phyloP scores from a whole-genome alignment of 2,329 filamentous ascomycete species.

The Aspergillus versicolor region DNA sequence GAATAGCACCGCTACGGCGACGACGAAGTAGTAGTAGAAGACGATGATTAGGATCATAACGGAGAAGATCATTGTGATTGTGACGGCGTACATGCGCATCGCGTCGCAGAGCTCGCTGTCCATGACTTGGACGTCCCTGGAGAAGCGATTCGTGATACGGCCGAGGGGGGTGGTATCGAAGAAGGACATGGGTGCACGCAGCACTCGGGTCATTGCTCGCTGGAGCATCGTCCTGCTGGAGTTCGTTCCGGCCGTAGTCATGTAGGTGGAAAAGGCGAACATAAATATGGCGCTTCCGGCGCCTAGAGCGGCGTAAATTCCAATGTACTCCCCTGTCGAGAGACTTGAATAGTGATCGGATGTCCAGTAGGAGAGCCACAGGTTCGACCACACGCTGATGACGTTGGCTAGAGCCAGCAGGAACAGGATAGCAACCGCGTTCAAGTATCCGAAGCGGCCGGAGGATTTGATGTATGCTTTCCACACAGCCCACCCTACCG shows the following conservation, averaged over 20 bases:
- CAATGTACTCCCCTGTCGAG: slow-evolving; percentile 68
- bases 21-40: slow-evolving; percentile 88
- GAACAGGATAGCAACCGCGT: slow-evolving; percentile 58
- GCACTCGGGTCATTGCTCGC: slow-evolving; percentile 72
- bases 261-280: slow-evolving; percentile 75
- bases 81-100: slow-evolving; percentile 90
- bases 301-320: slow-evolving; percentile 69
- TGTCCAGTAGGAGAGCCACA: slow-evolving; percentile 96
- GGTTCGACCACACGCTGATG: slow-evolving; percentile 79
- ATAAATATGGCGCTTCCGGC: slow-evolving; percentile 68
- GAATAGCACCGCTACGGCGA: slow-evolving; percentile 68
- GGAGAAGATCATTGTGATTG: slow-evolving; percentile 74
- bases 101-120: slow-evolving; percentile 88
- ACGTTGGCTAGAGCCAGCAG: slow-evolving; percentile 73
- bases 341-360: slow-evolving; percentile 68
- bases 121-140: slow-evolving; percentile 93
- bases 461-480: slow-evolving; percentile 73
- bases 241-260: slow-evolving; percentile 77
- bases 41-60: slow-evolving; percentile 89
- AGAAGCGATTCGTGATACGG: slow-evolving; percentile 94
- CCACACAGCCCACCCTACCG: slow-evolving; percentile 79
- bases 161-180: slow-evolving; percentile 96
- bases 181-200: slow-evolving; percentile 76
- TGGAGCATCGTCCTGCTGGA: slow-evolving; percentile 81
- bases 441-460: slow-evolving; percentile 59